Conservation (phyloP, 257 asterid species). For the Primulina huaijiensis region DNA sequence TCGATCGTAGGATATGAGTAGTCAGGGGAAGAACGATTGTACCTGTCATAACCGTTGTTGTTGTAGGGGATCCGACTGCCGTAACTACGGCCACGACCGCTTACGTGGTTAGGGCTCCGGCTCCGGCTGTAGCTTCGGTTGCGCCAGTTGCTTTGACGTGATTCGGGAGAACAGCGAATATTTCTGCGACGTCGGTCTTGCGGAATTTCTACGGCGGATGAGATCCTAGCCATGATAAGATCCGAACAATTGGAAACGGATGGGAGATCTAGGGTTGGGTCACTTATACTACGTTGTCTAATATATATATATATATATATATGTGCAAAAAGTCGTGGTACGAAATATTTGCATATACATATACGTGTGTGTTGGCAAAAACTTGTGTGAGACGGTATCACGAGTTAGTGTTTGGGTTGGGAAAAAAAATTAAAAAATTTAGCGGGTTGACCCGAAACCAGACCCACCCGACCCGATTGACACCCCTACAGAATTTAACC, state of each 20-base stretch:
- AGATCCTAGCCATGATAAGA: conserved; percentile 53
- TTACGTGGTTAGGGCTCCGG: conserved; percentile 23
- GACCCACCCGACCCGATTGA: too few relatives aligned
- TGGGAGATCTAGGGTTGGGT: not conserved
- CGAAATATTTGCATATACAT: too few relatives aligned
- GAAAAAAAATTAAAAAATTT: too few relatives aligned
- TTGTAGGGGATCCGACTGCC: conserved; percentile 50
- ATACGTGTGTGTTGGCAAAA: too few relatives aligned
- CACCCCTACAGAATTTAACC: too few relatives aligned
- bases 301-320: too few relatives aligned
- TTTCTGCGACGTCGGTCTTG: conserved; percentile 25
- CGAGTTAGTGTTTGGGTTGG: too few relatives aligned
- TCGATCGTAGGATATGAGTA: conserved; percentile 48
- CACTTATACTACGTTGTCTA: not conserved
- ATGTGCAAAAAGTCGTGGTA: too few relatives aligned
- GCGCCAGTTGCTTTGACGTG: conserved; percentile 21
- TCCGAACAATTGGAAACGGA: not conserved
- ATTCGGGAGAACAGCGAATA: conserved; percentile 37
- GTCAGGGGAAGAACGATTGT: conserved; percentile 69
- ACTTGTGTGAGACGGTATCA: too few relatives aligned
- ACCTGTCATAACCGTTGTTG: conserved; percentile 42
- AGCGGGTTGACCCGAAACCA: too few relatives aligned
- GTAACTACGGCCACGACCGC: conserved; percentile 26
- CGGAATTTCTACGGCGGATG: conserved; percentile 64
- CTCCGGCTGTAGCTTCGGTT: conserved; percentile 37